These are phyloP conservation scores for Neonectria coccinea DNA, from an alignment of 2,329 filamentous ascomycete genomes.

Conservation along the genomic window DNA sequence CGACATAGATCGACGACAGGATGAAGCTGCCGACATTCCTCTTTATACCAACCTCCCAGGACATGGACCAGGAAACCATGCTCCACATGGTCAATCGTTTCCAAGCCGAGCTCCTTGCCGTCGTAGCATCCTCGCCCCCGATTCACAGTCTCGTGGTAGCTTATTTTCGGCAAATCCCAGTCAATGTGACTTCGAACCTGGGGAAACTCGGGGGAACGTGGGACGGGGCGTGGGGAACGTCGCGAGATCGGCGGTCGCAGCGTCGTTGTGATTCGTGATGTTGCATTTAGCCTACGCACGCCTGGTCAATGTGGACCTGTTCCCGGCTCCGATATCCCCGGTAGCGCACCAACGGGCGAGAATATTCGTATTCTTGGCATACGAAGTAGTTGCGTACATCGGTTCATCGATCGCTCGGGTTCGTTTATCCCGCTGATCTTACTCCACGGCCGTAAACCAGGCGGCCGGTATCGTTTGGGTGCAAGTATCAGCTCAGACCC, in stretches of 20 bases:
- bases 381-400: too few relatives aligned
- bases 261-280: background rate
- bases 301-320: background rate
- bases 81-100: too few relatives aligned
- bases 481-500: too few relatives aligned
- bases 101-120: background rate
- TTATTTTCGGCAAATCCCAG: background rate
- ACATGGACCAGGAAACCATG: background rate
- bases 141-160: background rate
- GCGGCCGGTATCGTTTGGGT: too few relatives aligned
- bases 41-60: background rate
- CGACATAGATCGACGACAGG: background rate
- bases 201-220: background rate
- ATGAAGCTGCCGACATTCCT: background rate
- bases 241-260: background rate
- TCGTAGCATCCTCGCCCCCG: background rate
- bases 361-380: background rate
- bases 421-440: too few relatives aligned
- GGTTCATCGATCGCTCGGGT: too few relatives aligned
- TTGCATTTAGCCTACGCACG: background rate
- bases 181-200: background rate
- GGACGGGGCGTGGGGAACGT: background rate
- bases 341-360: conserved; percentile 19
- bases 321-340: conserved; percentile 25
- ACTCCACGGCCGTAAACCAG: too few relatives aligned